Base-by-base conservation (phyloP, 2,329 filamentous ascomycete genomes). In the Claviceps sp. region DNA sequence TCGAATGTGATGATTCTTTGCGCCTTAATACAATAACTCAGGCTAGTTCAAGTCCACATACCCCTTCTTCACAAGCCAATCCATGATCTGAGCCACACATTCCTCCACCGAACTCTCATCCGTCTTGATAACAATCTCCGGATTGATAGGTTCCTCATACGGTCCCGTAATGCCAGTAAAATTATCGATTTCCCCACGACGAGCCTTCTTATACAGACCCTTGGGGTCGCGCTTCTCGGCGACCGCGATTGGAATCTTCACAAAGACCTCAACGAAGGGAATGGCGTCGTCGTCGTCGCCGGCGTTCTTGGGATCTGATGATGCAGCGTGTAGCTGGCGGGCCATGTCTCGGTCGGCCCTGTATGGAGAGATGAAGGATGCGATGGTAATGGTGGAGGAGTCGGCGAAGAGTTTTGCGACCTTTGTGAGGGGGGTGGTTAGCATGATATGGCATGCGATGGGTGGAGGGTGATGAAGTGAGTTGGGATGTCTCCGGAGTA, bases 351-450 rank as follows among this genome's bases (percentile, higher is more conserved):
- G 83, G 72, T 98, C 93, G 38, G 85, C 85, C 53, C 81, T 81
- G 77, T 96, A 97, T 1, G 93, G 93, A 1, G 87, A 94, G 74
- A 98, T 98, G 76, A 98, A 98, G 55, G 87, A 93, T 51, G 93
- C 95, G 59, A 98, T 83, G 58, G 91, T 87, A 62, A 97, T 81
- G 53, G 85, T 87, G 57, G 87, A 82, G 50, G 82, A 82, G 73
- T 98, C 93, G 56, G 93, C 90, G 70, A 98, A 98, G 58, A 98
- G 82, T 72, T 95, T 95, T 56, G 93, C 89, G 43, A 97, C 90
- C 80, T 83, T 56, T 52, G 44, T 39, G 37, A 13, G 4, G 6
- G 44, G 16, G 24, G 7, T 16, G 19, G 42, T 34, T 34, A 34
- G 30, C 30, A 34, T 34, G 10, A 4, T 10, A 11, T 34, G 30